Conservation (phyloP, 805 yeast species). For the Ogataea wickerhamii region DNA sequence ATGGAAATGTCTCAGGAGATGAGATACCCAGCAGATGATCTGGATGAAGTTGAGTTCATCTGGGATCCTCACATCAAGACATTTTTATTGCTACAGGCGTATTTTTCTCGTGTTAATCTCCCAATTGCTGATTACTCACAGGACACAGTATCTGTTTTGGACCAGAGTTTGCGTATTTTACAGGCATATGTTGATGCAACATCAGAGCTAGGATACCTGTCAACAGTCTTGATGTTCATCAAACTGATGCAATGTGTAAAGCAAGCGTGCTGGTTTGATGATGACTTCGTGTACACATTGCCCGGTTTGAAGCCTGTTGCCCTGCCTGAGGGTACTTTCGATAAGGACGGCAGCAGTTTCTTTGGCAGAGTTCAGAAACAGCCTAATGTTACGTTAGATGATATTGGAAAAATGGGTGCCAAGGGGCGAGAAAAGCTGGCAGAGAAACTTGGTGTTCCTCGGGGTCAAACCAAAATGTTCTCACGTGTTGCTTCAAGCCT, state of each 20-base stretch:
- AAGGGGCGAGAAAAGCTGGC: slow-evolving; percentile 36
- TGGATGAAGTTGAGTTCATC: slow-evolving; percentile 55
- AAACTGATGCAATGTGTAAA: slow-evolving; percentile 80
- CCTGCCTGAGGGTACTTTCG: slow-evolving; percentile 19
- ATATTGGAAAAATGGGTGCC: slow-evolving; percentile 40
- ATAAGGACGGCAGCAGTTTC: slow-evolving; percentile 34
- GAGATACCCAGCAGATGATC: slow-evolving; percentile 57
- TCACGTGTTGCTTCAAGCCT: slow-evolving; percentile 49
- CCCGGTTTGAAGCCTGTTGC: slow-evolving; percentile 42
- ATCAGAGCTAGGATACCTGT: slow-evolving; percentile 72
- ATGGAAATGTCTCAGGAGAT: slow-evolving; percentile 75
- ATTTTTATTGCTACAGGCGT: slow-evolving; percentile 68
- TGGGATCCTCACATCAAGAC: slow-evolving; percentile 90
- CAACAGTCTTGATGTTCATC: slow-evolving; percentile 59
- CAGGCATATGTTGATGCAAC: slow-evolving; percentile 92
- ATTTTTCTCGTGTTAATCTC: slow-evolving; percentile 64
- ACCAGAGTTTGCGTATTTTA: slow-evolving; percentile 87
- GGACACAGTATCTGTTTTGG: slow-evolving; percentile 89
- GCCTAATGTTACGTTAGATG: slow-evolving; percentile 31
- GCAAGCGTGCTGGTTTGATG: slow-evolving; percentile 85
- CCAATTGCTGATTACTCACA: slow-evolving; percentile 96
- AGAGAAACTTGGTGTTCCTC: slow-evolving; percentile 38
- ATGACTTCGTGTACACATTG: slow-evolving; percentile 56
- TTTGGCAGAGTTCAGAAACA: slow-evolving; percentile 27
- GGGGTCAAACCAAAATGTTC: slow-evolving; percentile 46